Base-by-base conservation (phyloP, 345 rosid genomes). In the Ricinus communis region DNA sequence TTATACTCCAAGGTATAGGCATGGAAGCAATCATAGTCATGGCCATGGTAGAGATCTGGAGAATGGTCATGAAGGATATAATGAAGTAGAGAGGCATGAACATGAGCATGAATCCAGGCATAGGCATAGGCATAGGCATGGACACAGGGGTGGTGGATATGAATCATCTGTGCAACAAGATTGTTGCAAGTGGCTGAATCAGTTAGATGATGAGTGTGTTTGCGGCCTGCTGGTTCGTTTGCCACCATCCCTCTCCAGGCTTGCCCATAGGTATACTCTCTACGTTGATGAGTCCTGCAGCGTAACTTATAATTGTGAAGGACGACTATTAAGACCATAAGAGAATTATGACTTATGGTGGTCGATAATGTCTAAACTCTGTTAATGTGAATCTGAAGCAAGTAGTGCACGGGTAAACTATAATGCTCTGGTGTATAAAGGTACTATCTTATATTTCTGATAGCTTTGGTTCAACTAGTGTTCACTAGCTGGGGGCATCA, bases 101-200 rank as follows among this genome's bases (percentile, higher is more conserved):
- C 46, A 60, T 38, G 7, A 5, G 22, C 65, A 36, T 33, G 63
- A 41, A 59, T 33, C 41, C 16, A 15, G 78, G 51, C 82, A 69
- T 19, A 56, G 61, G 36, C 36, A 56, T 28, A 22, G 33, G 19
- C 40, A 58, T 16, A 10, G 8, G 19, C 62, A 31, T 30, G 41
- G 70, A 16, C 74, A 68, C 13, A 11, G n/a, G 5, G 18, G 25
- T 16, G 18, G 13, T 18, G 28, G n/a, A 12, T 47, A 30, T 5
- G 33, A n/a, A 25, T n/a, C 73, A 19, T 56, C 70, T 2, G 33
- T 28, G 4, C 66, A 64, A 21, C 65, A 65, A 31, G 51, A 80
- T 40, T 80, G 83, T 46, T 80, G 83, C 71, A 68, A 64, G 52
- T 80, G 83, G 83, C 38, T 80, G 27, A 52, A 54, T 14, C 65